Conservation (phyloP, 2,329 filamentous ascomycete genomes). For the Torrubiella hemipterigena region DNA sequence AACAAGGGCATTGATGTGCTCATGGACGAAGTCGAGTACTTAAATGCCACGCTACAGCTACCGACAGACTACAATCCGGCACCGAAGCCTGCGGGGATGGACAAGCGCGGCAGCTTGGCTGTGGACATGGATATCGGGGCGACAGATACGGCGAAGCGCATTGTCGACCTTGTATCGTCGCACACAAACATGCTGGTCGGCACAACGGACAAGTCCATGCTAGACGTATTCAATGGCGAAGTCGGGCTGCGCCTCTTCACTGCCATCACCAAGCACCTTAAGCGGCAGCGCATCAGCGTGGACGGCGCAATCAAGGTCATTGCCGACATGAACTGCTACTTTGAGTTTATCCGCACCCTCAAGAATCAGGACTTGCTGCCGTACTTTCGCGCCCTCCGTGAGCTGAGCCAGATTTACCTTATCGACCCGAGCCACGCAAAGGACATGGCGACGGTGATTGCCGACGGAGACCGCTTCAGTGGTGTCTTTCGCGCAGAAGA, state of each 20-base stretch:
- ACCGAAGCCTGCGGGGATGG: conserved; percentile 12
- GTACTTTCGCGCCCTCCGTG: conserved; percentile 85
- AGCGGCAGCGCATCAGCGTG: conserved; percentile 84
- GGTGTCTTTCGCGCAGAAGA: conserved; percentile 93
- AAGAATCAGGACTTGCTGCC: conserved; percentile 72
- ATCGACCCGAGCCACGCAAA: conserved; percentile 78
- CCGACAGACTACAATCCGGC: conserved; percentile 84
- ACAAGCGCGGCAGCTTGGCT: conserved; percentile 13
- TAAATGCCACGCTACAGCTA: conserved; percentile 77
- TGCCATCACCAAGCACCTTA: conserved; percentile 91
- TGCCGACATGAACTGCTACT: conserved; percentile 92
- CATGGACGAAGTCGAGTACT: conserved; percentile 95
- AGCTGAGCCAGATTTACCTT: conserved; percentile 90
- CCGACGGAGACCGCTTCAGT: conserved; percentile 77
- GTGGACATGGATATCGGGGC: conserved; percentile 45
- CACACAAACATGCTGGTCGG: conserved; percentile 90
- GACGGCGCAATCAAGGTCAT: conserved; percentile 87
- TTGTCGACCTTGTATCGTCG: conserved; percentile 74
- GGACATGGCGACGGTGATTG: conserved; percentile 90
- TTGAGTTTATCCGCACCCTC: conserved; percentile 69
- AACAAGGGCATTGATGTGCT: conserved; percentile 97
- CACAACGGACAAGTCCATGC: conserved; percentile 93
- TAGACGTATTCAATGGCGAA: conserved; percentile 97
- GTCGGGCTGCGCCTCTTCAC: conserved; percentile 87
- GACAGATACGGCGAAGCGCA: conserved; percentile 63